Evolutionary conservation across 306 rosid genomes (phyloP), one percentile per base, ranked within the genome.

Genomic region (barrel medic (Medicago truncatula)): DNA sequence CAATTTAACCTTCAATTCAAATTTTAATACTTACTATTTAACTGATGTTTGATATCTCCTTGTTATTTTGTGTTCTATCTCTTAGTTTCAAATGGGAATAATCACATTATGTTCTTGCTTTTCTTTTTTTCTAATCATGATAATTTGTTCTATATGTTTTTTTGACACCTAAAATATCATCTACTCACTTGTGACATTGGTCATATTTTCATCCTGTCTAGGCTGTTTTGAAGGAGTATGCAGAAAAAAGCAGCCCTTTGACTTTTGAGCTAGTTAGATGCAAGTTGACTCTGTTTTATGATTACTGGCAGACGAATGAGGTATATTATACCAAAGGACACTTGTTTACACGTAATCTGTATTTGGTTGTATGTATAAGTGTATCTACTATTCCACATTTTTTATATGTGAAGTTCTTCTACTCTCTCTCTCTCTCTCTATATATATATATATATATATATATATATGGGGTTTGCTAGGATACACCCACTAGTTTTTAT

Each of bases 261-360:
- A 76, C 79, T 46, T 73, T 81, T 84, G 97, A 95, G 88, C 90
- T 95, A 66, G 97, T 92, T 79, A 85, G 86, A 87, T 95, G 99
- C 93, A 90, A 63, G 77, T 83, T 95, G 76, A 89, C 96, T n/a
- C 75, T 95, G 75, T 92, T 88, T 78, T 95, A 95, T 77, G 86
- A 85, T 75, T 95, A 95, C 83, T 92, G 99, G 99, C 97, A 84
- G 86, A 88, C 83, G 91, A 84, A 91, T 79, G 97, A 95, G 99
- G 97, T 95, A 92, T 63, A 75, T 76, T 81, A 80, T 81, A 60
- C 50, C 25, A 17, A 64, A 60, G 56, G 39, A 56, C 69, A 34
- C 69, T 43, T 20, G 36, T 81, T 44, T 34, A 39, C 21, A 6
- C 70, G 15, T 74, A 71, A 54, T 63, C 53, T 44, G 46, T 14